Evolutionary conservation across 352 stramenopile genomes (phyloP).

Genomic region (Phytophthora sansomeana): DNA sequence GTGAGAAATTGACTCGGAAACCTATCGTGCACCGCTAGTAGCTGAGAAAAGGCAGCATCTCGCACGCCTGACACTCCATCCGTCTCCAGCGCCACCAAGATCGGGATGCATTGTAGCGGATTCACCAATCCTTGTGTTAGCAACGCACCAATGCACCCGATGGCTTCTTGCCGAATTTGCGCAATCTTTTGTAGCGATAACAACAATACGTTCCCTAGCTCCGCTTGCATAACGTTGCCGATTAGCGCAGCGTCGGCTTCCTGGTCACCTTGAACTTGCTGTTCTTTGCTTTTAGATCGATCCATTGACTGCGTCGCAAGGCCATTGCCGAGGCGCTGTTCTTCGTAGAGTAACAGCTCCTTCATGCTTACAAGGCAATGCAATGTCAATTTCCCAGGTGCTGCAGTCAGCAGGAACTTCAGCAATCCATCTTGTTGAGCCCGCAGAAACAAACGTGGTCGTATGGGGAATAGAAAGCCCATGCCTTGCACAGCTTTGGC

Average conservation of each 20-base stretch:
- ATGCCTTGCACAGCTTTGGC: conserved; percentile 86
- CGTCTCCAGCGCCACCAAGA: conserved; percentile 79
- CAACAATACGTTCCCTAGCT: conserved; percentile 68
- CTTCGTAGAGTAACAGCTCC: conserved; percentile 74
- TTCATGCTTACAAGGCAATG: conserved; percentile 84
- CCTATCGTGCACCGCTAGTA: conserved; percentile 69
- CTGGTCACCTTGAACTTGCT: conserved; percentile 88
- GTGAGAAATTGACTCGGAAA: conserved; percentile 62
- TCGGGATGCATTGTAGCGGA: conserved; percentile 79
- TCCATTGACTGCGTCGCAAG: conserved; percentile 47
- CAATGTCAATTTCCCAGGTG: conserved; percentile 56
- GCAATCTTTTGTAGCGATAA: conserved; percentile 62
- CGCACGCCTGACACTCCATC: conserved; percentile 74
- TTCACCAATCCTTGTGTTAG: conserved; percentile 85
- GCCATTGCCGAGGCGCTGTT: conserved; percentile 71
- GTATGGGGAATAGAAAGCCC: conserved; percentile 78
- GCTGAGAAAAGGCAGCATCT: conserved; percentile 70
- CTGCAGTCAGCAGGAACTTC: conserved; percentile 48
- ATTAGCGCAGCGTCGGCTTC: conserved; percentile 88
- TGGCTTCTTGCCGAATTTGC: conserved; percentile 74
- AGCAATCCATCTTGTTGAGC: conserved; percentile 79
- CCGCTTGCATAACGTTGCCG: conserved; percentile 87
- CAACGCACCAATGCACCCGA: conserved; percentile 69
- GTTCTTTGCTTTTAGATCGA: conserved; percentile 68
- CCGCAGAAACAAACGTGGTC: conserved; percentile 72